phyloP scores from a whole-genome alignment of 31 red algal species.

The Endocladia muricata region DNA sequence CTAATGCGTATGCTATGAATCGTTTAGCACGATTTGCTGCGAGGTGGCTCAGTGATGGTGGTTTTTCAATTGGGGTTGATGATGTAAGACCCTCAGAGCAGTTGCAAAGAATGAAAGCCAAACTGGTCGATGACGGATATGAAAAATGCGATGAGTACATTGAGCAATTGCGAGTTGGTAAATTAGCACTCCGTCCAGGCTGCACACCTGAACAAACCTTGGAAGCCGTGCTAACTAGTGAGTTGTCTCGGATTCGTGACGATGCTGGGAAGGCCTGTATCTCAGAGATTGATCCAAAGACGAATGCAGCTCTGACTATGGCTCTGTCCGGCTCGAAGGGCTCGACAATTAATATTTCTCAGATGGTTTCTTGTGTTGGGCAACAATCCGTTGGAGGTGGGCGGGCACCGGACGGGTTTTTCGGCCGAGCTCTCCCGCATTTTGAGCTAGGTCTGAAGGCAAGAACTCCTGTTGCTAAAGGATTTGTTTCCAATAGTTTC shows the following conservation, averaged over 20 bases:
- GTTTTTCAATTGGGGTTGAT: conserved; percentile 91
- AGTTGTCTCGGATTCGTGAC: conserved; percentile 85
- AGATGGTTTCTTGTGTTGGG: conserved; percentile 98
- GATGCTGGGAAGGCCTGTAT: conserved; percentile 82
- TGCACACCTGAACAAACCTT: conserved; percentile 90
- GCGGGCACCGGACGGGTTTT: conserved; percentile 91
- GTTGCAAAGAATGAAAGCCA: conserved; percentile 50
- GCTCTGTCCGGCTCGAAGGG: conserved; percentile 94
- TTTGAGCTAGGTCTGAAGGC: conserved; percentile 77
- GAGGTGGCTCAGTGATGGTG: conserved; percentile 79
- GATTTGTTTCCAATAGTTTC: conserved; percentile 97
- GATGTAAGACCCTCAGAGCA: conserved; percentile 82
- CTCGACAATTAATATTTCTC: conserved; percentile 96
- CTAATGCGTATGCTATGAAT: conserved; percentile 88
- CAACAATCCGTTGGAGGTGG: conserved; percentile 95
- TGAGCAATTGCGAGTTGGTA: conserved; percentile 51
- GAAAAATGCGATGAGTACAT: conserved; percentile 59
- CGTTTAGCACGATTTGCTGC: conserved; percentile 84
- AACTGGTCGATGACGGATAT: conserved; percentile 56
- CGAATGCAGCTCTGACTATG: conserved; percentile 93
- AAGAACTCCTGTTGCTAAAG: conserved; percentile 88
- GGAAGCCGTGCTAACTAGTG: conserved; percentile 85
- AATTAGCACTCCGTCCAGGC: conserved; percentile 78
- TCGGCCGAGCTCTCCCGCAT: conserved; percentile 91
- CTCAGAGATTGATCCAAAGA: conserved; percentile 52